phyloP scores from a whole-genome alignment of 1,139 yeast species.

The Suhomyces terraborum region DNA sequence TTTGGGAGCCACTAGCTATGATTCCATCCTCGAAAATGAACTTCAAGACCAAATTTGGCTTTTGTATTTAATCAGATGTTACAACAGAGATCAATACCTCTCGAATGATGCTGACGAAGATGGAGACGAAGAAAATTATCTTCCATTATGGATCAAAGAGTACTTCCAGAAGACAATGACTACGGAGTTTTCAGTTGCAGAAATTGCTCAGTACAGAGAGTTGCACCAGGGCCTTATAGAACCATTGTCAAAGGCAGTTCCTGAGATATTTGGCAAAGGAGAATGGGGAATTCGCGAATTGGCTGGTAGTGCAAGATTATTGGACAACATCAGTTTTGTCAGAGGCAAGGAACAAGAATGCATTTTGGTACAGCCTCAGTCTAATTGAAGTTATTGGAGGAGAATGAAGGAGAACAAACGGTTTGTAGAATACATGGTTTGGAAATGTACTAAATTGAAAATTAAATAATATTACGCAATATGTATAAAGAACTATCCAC shows the following conservation, averaged over 20 bases:
- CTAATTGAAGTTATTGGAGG: neutral
- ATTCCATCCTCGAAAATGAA: conserved; percentile 47
- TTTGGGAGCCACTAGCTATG: conserved; percentile 59
- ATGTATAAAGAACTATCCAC: no score
- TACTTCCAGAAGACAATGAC: conserved; percentile 45
- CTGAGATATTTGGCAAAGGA: conserved; percentile 62
- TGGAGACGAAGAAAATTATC: conserved; percentile 30
- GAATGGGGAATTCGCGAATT: conserved; percentile 64
- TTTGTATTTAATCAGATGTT: conserved; percentile 62
- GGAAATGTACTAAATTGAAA: no score
- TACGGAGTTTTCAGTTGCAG: conserved; percentile 47
- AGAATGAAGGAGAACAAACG: neutral
- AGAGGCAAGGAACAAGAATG: conserved; percentile 64
- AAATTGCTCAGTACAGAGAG: conserved; percentile 55
- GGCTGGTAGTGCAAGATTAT: conserved; percentile 59
- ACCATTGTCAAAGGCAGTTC: conserved; percentile 51
- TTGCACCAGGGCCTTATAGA: conserved; percentile 61
- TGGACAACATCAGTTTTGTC: conserved; percentile 59
- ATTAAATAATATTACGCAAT: no score
- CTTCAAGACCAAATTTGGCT: conserved; percentile 62
- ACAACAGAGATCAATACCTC: conserved; percentile 45
- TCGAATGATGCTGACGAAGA: conserved; percentile 23
- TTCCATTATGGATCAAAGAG: conserved; percentile 56
- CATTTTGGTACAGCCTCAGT: conserved; percentile 44
- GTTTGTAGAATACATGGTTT: neutral